Base-by-base conservation (phyloP, 1,284 basidiomycete species). In the Moniliella sp. region DNA sequence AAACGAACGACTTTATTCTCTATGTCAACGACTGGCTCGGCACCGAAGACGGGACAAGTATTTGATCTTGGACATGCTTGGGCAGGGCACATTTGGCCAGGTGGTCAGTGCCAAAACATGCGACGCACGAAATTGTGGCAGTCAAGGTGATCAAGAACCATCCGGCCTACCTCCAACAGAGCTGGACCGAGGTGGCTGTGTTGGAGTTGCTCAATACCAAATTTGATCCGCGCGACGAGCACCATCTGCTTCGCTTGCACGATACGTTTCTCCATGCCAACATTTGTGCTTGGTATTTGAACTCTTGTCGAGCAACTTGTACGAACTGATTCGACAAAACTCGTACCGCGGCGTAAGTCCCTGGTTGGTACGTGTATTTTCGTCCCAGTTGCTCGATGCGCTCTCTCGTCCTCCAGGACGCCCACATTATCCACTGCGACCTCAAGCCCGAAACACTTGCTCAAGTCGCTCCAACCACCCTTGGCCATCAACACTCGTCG, bases 141-240 rank as follows among this genome's bases (percentile, higher is more conserved):
- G 88, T 97, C 42, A 97, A 97, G 64, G 91, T 97, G n/a, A 84
- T 97, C 54, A 97, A 97, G 69, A 97, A 97, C 65, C 97, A 97
- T 64, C 88, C 88, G 2, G 88, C 91, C 0, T 97, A 97, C 65
- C 86, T 93, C 63, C 91, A 94, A 59, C 88, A 97, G 66, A 83
- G 78, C 64, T 94, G 93, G 80, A 97, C 97, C 88, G 88, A 97
- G 63, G 88, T 97, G 14, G 93, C 86, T 0, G 94, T 97, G 43
- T 67, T 97, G 30, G 82, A 94, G 57, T 67, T 48, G 93, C 70
- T 58, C 32, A 58, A 58, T 32, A 48, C 46, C 27, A 51, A 52
- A 28, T 55, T 51, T 50, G 56, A 99, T 62, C 81, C 84, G 2
- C 71, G 76, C 36, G 88, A 97, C 64, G 76, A 83, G 61, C 86